Percentiles rank a stretch among this genome's conserved stretches.
These are phyloP conservation scores for Cerioporus squamosus DNA, from an alignment of 1,284 basidiomycete species.

Conservation along the genomic window DNA sequence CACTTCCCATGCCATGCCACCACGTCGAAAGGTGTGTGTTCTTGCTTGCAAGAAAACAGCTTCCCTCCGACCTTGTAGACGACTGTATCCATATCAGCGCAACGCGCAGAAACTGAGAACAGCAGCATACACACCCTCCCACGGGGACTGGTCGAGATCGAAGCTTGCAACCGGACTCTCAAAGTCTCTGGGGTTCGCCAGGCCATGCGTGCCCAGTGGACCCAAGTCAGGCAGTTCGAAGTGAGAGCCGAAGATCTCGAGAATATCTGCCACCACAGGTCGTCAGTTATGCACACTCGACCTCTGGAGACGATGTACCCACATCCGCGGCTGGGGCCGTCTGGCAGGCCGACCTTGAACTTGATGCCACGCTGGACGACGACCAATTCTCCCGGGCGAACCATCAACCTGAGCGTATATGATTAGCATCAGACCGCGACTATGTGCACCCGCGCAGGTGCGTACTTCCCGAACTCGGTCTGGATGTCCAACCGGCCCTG, in stretches of 20 bases:
- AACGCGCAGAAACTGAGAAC: not conserved
- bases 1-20: constrained; percentile 74
- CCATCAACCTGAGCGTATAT: constrained; percentile 46
- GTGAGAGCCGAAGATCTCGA: constrained; percentile 67
- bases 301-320: constrained; percentile 3
- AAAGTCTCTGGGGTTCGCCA: constrained; percentile 68
- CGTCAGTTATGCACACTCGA: not conserved
- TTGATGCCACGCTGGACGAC: constrained; percentile 71
- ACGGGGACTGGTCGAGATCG: constrained; percentile 62
- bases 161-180: constrained; percentile 66
- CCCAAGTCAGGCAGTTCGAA: constrained; percentile 71
- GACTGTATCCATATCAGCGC: constrained; percentile 32
- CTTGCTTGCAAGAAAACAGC: constrained; percentile 59
- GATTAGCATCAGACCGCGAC: not conserved
- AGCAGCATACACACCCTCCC: constrained; percentile 49
- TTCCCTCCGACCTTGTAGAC: constrained; percentile 62
- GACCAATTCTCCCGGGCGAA: constrained; percentile 64
- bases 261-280: constrained; percentile 26
- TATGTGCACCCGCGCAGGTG: not conserved
- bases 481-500: constrained; percentile 69
- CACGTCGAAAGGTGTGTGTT: constrained; percentile 76
- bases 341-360: constrained; percentile 63
- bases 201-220: constrained; percentile 65
- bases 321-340: constrained; percentile 59
- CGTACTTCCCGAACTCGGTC: constrained; percentile 71